Percentiles rank a stretch among this genome's conserved stretches.
Conservation (phyloP, 2,329 filamentous ascomycete species). For the Nannizziopsis barbatae region DNA sequence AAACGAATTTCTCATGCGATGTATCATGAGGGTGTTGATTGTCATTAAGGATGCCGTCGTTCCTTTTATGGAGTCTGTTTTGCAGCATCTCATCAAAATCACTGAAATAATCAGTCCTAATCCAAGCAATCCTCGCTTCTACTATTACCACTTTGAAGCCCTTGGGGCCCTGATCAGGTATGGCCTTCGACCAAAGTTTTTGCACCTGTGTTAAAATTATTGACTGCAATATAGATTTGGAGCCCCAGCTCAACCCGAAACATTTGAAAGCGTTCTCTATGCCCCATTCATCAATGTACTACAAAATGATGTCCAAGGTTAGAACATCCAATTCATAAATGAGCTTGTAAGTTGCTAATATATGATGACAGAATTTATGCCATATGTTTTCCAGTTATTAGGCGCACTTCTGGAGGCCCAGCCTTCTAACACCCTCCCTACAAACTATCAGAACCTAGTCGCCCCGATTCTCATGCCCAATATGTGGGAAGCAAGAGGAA, state of each 20-base stretch:
- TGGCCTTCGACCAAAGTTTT: neutral
- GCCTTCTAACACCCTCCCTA: slow-evolving; percentile 63
- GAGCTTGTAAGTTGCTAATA: slow-evolving; percentile 18
- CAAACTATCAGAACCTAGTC: slow-evolving; percentile 69
- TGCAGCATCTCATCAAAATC: slow-evolving; percentile 76
- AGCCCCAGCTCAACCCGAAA: slow-evolving; percentile 55
- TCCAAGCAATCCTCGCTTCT: slow-evolving; percentile 93
- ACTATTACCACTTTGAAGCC: slow-evolving; percentile 96
- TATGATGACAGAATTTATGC: slow-evolving; percentile 62
- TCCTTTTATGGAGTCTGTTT: slow-evolving; percentile 62
- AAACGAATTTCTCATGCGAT: slow-evolving; percentile 97
- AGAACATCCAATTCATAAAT: slow-evolving; percentile 22
- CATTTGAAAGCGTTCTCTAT: slow-evolving; percentile 72
- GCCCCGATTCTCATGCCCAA: slow-evolving; percentile 65
- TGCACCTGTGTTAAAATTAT: slow-evolving; percentile 6
- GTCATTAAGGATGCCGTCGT: slow-evolving; percentile 76
- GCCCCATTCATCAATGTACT: slow-evolving; percentile 71
- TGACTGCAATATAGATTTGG: slow-evolving; percentile 42
- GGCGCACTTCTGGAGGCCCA: slow-evolving; percentile 82
- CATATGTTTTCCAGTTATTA: slow-evolving; percentile 92
- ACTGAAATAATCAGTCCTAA: slow-evolving; percentile 87
- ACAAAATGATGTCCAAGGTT: slow-evolving; percentile 68
- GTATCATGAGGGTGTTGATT: slow-evolving; percentile 93
- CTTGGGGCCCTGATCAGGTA: slow-evolving; percentile 74
- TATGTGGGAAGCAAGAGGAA: slow-evolving; percentile 85